Evolutionary conservation across 2,329 filamentous ascomycete genomes (phyloP), one percentile per base, ranked within the genome.

Genomic region (Hyphodiscus sp.): DNA sequence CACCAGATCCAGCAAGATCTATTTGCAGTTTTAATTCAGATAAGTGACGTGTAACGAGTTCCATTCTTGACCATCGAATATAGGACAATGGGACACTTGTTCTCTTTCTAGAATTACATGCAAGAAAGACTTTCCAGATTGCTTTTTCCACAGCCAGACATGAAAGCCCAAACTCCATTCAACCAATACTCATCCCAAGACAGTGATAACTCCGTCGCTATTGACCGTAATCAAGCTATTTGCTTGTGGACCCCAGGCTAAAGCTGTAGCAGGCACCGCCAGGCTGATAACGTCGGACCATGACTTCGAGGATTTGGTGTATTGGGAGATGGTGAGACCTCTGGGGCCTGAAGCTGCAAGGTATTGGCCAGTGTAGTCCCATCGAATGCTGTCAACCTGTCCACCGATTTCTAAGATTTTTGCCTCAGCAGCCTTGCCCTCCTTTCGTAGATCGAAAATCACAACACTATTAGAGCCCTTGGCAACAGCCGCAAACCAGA

Each of bases 311-410:
- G 83, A 76, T 78, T 97, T 99, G 58, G 81, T 80, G 71, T 95
- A 99, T 65, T 95, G 87, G 70, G 94, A 89, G 42, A 99, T 89
- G 5, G 87, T 89, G 46, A 96, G 75, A 26, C 91, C 91, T 45
- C 86, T 83, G 3, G 86, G 79, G 7, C 92, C 92, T 3, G 83
- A 88, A 13, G 87, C 87, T 23, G 91, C 88, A 50, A 99, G 77
- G 74, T 88, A 99, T 71, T 96, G 92, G 44, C 91, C 92, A 7
- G 89, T 94, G 74, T 95, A 96, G 68, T 99, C 94, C 91, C 91
- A 99, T 47, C 79, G 78, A 59, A 96, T 77, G 42, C 80, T 83
- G 57, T 87, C 81, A 47, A 96, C 82, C n/a, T 82, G 77, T 57
- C 83, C 85, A 52, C 91, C 92, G 45, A 87, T 85, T 60, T 96